These are phyloP conservation scores for Barnettozyma salicaria DNA, from an alignment of 805 yeast genomes.

Conservation along the genomic window DNA sequence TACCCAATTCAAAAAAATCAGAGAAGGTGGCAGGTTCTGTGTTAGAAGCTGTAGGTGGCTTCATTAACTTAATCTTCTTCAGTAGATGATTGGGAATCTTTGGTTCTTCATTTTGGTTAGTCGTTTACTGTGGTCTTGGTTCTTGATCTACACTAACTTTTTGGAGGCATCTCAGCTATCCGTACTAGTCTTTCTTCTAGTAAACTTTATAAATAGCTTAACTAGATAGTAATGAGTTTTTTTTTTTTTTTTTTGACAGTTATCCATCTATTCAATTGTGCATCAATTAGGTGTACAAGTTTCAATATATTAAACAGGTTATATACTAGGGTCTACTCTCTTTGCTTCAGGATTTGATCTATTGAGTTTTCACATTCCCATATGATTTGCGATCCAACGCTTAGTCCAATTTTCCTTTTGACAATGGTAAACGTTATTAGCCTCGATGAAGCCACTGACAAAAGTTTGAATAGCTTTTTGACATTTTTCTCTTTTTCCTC, in stretches of 20 bases:
- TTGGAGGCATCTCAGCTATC: conserved; percentile 1
- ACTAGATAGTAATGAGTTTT: not conserved
- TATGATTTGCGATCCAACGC: conserved; percentile 9
- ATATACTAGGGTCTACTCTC: no score
- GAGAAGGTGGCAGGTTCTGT: conserved; percentile 32
- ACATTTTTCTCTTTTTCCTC: not conserved
- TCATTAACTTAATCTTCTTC: conserved; percentile 3
- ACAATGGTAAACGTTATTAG: conserved; percentile 1
- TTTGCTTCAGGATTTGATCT: conserved; percentile 8
- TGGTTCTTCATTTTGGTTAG: conserved; percentile 5
- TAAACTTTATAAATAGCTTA: no score
- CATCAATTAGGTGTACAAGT: no score
- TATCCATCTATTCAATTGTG: no score
- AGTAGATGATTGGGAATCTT: conserved; percentile 13
- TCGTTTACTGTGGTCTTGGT: not conserved
- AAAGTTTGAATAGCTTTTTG: conserved; percentile 1
- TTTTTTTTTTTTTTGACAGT: not conserved
- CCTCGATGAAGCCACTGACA: not conserved
- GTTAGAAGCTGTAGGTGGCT: not conserved
- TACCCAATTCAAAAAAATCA: conserved; percentile 51
- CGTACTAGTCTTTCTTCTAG: not conserved
- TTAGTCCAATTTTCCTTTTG: conserved; percentile 6
- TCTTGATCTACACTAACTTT: not conserved
- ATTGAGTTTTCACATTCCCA: conserved; percentile 14
- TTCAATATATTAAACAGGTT: no score